Evolutionary conservation across 345 rosid species (phyloP), one percentile per base, ranked within the genome.

Genomic region (Boechera stricta): DNA sequence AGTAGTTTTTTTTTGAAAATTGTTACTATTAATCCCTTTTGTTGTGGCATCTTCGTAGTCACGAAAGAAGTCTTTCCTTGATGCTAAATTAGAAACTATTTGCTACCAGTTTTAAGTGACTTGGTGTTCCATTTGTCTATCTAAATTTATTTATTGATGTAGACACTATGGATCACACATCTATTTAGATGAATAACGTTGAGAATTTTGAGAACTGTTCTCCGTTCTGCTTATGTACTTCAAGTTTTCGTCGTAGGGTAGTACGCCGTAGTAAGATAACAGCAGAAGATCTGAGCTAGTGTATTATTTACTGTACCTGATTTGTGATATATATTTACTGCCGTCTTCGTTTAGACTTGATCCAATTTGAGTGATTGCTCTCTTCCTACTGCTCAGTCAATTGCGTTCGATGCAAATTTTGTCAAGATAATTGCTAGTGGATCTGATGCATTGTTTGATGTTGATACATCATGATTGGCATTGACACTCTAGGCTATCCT

Each of bases 401-500:
- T 28, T 44, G 3, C 10, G 5, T 57, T 11, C 10, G 15, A 45
- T 67, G 60, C 33, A 57, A 21, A 24, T 28, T 12, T n/a, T 7
- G 12, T 75, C 48, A 41, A 69, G 39, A 52, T 59, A 67, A 21
- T 35, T 69, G 32, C 39, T 53, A 15, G 32, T 62, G 39, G 49
- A 45, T 54, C 51, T 56, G 41, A 55, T 63, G 56, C 51, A 62
- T 54, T 64, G 29, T 47, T 38, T 70, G 60, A 71, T 54, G 31
- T 70, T 65, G 39, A 32, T 57, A 29, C 48, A 44, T 76, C n/a
- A 10, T 47, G 29, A 47, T 66, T 72, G 53, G 67, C 41, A 57
- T 78, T 84, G 80, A 82, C 76, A 51, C 49, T 58, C 24, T 55
- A 65, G 63, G 61, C 71, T 44, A 64, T 69, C 49, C 62, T 48